These are phyloP conservation scores for Dillenia turbinata DNA, from an alignment of 164 flowering plant species.

Conservation along the genomic window DNA sequence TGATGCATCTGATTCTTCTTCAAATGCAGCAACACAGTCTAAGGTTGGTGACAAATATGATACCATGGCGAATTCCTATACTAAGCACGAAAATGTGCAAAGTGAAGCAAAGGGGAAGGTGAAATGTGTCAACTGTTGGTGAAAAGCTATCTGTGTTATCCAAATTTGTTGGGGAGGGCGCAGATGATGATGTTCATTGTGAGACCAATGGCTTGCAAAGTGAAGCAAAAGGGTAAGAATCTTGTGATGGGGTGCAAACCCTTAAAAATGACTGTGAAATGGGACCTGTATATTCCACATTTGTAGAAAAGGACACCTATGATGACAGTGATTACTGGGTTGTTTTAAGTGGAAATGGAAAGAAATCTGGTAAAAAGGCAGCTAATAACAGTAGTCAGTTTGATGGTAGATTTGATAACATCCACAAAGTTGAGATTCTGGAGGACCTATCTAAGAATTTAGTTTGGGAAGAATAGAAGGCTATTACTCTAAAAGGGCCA, in stretches of 20 bases:
- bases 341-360: slow-evolving; percentile 24
- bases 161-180: background rate
- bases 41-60: slow-evolving; percentile 7
- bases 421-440: slow-evolving; percentile 11
- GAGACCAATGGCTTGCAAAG: background rate
- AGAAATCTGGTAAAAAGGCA: slow-evolving; percentile 13
- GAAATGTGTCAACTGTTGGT: too few species aligned
- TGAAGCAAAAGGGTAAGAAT: slow-evolving; percentile 4
- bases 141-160: too few species aligned
- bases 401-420: slow-evolving; percentile 8
- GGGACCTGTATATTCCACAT: slow-evolving; percentile 3
- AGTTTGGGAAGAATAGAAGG: slow-evolving; percentile 22
- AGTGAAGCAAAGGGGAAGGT: too few species aligned
- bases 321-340: slow-evolving; percentile 41
- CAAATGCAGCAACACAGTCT: slow-evolving; percentile 7
- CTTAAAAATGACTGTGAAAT: slow-evolving; percentile 4
- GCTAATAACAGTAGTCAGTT: slow-evolving; percentile 8
- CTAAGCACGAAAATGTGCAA: too few species aligned
- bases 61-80: background rate
- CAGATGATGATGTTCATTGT: background rate
- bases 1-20: slow-evolving; percentile 19
- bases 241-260: slow-evolving; percentile 3
- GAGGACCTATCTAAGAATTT: slow-evolving; percentile 20
- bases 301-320: slow-evolving; percentile 15
- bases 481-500: slow-evolving; percentile 38